These are phyloP conservation scores for Pythium aquatile DNA, from an alignment of 352 stramenopile species.

Conservation along the genomic window DNA sequence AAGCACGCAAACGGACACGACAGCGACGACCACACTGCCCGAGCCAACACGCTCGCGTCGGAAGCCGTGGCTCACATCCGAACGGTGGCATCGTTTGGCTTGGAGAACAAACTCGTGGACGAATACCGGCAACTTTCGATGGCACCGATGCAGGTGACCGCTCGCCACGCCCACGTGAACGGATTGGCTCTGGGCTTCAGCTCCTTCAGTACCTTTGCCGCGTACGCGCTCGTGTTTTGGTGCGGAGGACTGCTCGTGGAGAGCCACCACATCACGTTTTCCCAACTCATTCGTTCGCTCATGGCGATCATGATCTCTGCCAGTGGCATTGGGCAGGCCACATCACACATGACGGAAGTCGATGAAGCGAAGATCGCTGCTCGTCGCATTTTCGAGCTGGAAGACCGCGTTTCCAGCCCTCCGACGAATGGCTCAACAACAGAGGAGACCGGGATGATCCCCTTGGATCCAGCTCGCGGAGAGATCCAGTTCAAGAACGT, in stretches of 20 bases:
- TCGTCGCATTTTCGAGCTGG: conserved; percentile 37
- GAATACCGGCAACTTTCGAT: conserved; percentile 24
- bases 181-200: conserved; percentile 25
- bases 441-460: background rate
- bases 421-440: background rate
- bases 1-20: background rate
- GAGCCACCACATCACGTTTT: conserved; percentile 34
- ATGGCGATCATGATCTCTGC: conserved; percentile 48
- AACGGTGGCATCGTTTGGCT: conserved; percentile 49
- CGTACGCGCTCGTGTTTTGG: conserved; percentile 32
- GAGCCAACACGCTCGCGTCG: conserved; percentile 22
- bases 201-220: conserved; percentile 27
- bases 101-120: conserved; percentile 23
- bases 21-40: conserved; percentile 1
- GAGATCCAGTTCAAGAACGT: conserved; percentile 64
- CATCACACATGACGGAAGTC: conserved; percentile 33
- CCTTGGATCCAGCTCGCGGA: conserved; percentile 18
- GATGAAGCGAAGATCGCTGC: conserved; percentile 77
- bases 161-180: conserved; percentile 16
- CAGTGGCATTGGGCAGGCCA: conserved; percentile 32
- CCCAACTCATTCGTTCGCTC: conserved; percentile 38
- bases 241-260: conserved; percentile 36
- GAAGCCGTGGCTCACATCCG: conserved; percentile 38
- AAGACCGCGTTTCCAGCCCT: conserved; percentile 22
- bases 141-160: background rate